phyloP scores from a whole-genome alignment of 164 flowering plant species.

The Berberis thunbergii region DNA sequence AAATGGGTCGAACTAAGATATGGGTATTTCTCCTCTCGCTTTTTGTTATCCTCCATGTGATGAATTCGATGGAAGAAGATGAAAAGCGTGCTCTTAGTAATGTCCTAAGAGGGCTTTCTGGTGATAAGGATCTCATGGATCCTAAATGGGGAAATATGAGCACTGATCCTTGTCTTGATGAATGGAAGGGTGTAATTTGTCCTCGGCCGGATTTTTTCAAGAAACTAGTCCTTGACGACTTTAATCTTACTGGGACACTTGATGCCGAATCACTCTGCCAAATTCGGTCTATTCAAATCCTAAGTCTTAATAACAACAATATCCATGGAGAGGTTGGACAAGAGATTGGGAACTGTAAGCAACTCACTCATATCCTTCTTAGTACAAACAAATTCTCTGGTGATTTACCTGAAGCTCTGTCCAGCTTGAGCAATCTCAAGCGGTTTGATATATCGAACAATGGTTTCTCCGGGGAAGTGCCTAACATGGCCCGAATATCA shows the following conservation, averaged over 20 bases:
- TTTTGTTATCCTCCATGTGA: conserved; percentile 17
- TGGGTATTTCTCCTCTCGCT: conserved; percentile 25
- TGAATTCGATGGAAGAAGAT: conserved; percentile 19
- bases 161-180: conserved; percentile 34
- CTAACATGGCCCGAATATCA: conserved; percentile 31
- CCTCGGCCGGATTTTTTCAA: conserved; percentile 2
- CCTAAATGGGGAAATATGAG: conserved; percentile 28
- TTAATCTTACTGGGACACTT: conserved; percentile 24
- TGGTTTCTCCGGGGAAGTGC: conserved; percentile 33
- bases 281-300: conserved; percentile 16
- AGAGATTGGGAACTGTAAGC: conserved; percentile 31
- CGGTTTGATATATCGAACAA: conserved; percentile 37
- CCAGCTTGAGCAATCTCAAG: conserved; percentile 23
- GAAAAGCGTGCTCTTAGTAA: conserved; percentile 17
- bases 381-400: conserved; percentile 31
- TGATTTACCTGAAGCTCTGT: conserved; percentile 23
- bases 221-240: conserved; percentile 18
- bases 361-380: conserved; percentile 31
- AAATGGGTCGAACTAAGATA: conserved; percentile 19
- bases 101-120: conserved; percentile 23
- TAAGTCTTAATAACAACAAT: conserved; percentile 29
- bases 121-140: conserved; percentile 4
- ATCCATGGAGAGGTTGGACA: conserved; percentile 23
- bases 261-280: conserved; percentile 29
- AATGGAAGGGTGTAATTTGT: conserved; percentile 33